Conservation (phyloP, 768 basidiomycete genomes). For the Phylloporus sp. region DNA sequence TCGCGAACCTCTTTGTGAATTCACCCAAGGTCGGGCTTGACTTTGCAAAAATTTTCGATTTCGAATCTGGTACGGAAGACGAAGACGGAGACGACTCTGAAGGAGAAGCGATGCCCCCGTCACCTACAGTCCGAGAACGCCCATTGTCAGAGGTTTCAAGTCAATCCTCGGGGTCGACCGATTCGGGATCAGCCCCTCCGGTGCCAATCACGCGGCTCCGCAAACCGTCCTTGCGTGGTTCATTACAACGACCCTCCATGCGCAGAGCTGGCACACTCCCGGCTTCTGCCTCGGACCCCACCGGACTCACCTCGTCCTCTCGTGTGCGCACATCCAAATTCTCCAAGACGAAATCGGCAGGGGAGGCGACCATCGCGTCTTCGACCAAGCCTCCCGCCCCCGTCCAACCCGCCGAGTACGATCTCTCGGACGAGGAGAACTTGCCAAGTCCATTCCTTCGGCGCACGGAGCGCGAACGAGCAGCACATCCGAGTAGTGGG, state of each 20-base stretch:
- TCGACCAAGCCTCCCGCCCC: slow-evolving; percentile 17
- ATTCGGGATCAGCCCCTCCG: slow-evolving; percentile 16
- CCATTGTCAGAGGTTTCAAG: slow-evolving; percentile 25
- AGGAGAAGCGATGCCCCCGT: slow-evolving; percentile 36
- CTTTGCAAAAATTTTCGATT: slow-evolving; percentile 76
- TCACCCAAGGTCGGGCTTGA: slow-evolving; percentile 69
- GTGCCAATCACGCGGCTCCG: slow-evolving; percentile 47
- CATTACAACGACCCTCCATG: slow-evolving; percentile 29
- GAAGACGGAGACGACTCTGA: slow-evolving; percentile 30
- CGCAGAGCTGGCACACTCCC: slow-evolving; percentile 25
- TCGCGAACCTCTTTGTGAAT: slow-evolving; percentile 60
- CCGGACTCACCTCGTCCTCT: slow-evolving; percentile 25
- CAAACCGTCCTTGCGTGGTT: slow-evolving; percentile 51
- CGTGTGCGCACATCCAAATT: slow-evolving; percentile 14
- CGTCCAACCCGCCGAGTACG: slow-evolving; percentile 46
- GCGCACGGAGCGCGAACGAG: slow-evolving; percentile 40
- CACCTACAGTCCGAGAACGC: slow-evolving; percentile 44
- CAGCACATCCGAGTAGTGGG: slow-evolving; percentile 4
- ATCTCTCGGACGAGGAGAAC: slow-evolving; percentile 75
- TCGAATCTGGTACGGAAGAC: slow-evolving; percentile 33
- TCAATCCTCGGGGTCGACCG: slow-evolving; percentile 26
- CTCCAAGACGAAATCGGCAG: slow-evolving; percentile 8
- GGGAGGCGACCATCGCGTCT: background rate
- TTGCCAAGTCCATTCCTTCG: slow-evolving; percentile 81
- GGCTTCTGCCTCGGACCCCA: slow-evolving; percentile 39